Evolutionary conservation across 148 eudicot genomes (phyloP), one percentile per base, ranked within the genome.

Genomic region (Heliosperma pusillum): DNA sequence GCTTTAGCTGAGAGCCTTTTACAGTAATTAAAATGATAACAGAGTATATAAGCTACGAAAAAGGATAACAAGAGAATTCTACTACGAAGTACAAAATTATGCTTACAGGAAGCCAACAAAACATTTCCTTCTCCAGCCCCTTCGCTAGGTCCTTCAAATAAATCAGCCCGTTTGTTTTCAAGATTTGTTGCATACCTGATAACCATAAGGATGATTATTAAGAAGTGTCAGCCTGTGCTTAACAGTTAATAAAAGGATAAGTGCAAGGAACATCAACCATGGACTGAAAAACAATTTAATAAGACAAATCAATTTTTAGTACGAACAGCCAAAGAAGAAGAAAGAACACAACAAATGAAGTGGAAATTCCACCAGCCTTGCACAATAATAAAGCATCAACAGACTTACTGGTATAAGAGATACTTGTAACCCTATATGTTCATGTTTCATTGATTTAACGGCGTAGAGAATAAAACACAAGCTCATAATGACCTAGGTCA

Each of bases 71-170:
- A 3, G 22, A 69, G 20, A 63, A 69, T 10, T 60, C 25, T 30
- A 68, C 17, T 20, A 10, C 68, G 47, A 66, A 76, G 69, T 69
- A 27, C 62, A 60, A 5, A 3, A 26, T 73, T 47, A 56, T 80
- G 68, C 95, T 88, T 91, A 93, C 97, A 74, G 61, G 98, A 91
- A 76, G 98, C 98, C 75, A 89, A 83, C 81, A 88, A 73, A 63
- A 80, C 90, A 72, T 93, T 93, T 30, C 87, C 90, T 79, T 93
- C 97, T 11, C 69, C 89, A 58, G 73, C 76, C 67, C 84, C 89
- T 76, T 89, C 95, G 65, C 72, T 84, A 27, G 97, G 95, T 58
- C 93, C 97, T 73, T 91, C 98, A 80, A 93, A 93, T 69, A 93
- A 88, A 77, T 93, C 97, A 70, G 82, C 91, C 70, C 89, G 83